Evolutionary conservation across 139 green algal species (phyloP), one percentile per base, ranked within the genome.

Genomic region (Deuterostichococcus epilithicus): DNA sequence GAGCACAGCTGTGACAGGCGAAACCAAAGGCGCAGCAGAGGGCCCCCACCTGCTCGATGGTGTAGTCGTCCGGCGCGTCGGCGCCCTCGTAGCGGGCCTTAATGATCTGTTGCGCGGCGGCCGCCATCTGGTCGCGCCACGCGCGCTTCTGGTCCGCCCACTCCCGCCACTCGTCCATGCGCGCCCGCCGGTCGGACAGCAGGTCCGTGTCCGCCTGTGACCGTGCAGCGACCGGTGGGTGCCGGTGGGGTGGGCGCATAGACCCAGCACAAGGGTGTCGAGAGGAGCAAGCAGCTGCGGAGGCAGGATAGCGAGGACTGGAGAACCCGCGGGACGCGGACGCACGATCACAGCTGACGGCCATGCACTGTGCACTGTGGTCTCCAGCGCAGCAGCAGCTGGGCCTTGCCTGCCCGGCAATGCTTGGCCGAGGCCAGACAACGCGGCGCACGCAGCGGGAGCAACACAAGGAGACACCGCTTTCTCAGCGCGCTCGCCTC

Each of bases 191-290:
- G 80, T 94, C 89, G n/a, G 84, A 77, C 72, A 96, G 70, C 69
- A 97, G 84, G 65, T 94, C 90, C 36, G 80, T 82, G 72, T 97
- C 92, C 26, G 87, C 86, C 88, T 93, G 84, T 36, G 68, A 13
- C 18, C 60, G 20, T 23, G 18, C 8, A 63, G 52, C 8, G 20
- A n/a, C 3, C 20, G 52, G 10, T 20, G 37, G 66, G 22, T 32
- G 59, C 23, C 32, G 10, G 72, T 30, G 23, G 23, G 1, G 26
- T 33, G n/a, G n/a, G n/a, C 58, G 18, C 59, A 76, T n/a, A 26
- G n/a, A 33, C 47, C 26, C 38, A 33, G 15, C n/a, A 58, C 22
- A 68, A n/a, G 33, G 74, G 5, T 30, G 47, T 60, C 4, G 58
- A 22, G 33, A 30, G 35, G 30, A 72, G 30, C 6, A 32, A 32